Conservation (phyloP, 2,329 filamentous ascomycete genomes). For the Diaporthe amygdali region DNA sequence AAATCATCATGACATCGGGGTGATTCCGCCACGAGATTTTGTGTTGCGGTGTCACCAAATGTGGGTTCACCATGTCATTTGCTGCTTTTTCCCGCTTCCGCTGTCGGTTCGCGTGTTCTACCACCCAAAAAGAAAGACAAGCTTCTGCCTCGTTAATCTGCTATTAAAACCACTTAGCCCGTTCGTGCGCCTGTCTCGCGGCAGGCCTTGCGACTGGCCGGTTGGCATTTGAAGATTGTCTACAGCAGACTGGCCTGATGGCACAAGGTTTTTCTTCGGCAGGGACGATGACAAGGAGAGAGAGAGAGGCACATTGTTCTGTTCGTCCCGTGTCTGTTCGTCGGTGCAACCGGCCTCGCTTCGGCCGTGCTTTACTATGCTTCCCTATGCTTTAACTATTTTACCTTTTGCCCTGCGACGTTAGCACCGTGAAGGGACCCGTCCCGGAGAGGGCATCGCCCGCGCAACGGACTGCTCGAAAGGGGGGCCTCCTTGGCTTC, state of each 20-base stretch:
- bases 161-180: neutral
- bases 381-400: too few species aligned
- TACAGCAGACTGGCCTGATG: too few species aligned
- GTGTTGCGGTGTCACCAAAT: neutral
- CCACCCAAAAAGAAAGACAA: neutral
- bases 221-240: too few species aligned
- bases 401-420: neutral
- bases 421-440: neutral
- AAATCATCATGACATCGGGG: neutral
- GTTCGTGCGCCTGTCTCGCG: neutral
- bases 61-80: neutral
- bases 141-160: neutral
- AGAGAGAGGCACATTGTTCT: neutral
- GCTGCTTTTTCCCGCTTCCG: neutral
- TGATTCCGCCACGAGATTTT: conserved; percentile 2
- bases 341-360: neutral
- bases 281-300: neutral
- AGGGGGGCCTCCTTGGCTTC: neutral
- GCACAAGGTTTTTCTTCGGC: neutral
- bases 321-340: neutral
- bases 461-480: neutral
- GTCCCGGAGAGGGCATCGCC: neutral
- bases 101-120: neutral
- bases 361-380: neutral
- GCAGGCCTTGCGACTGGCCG: neutral